Percentiles rank a stretch among this genome's conserved stretches.
Conservation (phyloP, 805 yeast species). For the Pichia ethanolica region DNA sequence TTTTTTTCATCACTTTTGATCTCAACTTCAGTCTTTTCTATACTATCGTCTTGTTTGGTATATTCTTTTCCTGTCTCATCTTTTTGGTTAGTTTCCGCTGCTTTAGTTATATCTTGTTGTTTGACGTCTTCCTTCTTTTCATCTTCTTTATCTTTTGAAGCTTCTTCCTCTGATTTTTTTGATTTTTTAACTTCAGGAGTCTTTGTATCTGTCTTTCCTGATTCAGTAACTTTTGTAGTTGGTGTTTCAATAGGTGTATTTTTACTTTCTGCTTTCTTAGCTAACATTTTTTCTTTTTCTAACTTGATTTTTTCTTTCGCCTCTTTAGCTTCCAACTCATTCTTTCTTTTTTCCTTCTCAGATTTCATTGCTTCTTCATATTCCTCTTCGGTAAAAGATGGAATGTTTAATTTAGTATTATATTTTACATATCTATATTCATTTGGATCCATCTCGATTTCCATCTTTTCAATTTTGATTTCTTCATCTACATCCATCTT, state of each 20-base stretch:
- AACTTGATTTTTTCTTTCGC: neutral
- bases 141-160: neutral
- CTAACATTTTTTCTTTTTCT: neutral
- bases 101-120: neutral
- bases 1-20: neutral
- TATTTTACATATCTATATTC: slow-evolving; percentile 65
- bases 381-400: slow-evolving; percentile 56
- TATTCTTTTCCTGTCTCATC: no score
- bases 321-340: neutral
- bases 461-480: slow-evolving; percentile 23
- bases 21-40: no score
- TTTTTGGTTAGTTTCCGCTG: no score
- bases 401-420: slow-evolving; percentile 62
- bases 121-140: neutral
- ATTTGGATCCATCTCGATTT: slow-evolving; percentile 19
- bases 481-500: neutral
- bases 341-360: slow-evolving; percentile 14
- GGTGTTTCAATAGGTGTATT: no score
- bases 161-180: neutral
- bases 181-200: no score
- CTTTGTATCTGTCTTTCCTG: neutral
- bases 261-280: neutral
- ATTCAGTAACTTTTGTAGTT: neutral
- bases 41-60: no score
- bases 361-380: slow-evolving; percentile 40